These are phyloP conservation scores for Bruguiera hainesii DNA, from an alignment of 441 rosid species.

Conservation along the genomic window DNA sequence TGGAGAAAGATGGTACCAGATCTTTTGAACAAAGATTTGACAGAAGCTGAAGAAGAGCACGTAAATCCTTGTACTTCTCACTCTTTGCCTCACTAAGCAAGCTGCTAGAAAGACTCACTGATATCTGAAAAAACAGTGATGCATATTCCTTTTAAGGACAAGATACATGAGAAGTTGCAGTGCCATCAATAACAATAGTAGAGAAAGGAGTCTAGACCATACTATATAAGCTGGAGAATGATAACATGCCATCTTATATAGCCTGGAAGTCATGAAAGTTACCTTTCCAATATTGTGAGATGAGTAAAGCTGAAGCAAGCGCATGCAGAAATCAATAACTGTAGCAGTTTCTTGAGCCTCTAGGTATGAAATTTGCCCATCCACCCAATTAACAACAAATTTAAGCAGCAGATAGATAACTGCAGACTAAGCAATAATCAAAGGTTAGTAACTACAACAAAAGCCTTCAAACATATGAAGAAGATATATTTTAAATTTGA, in stretches of 20 bases:
- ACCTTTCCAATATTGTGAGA: slow-evolving; percentile 99
- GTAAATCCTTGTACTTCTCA: slow-evolving; percentile 85
- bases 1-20: slow-evolving; percentile 47
- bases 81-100: slow-evolving; percentile 80
- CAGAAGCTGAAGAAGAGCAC: slow-evolving; percentile 97
- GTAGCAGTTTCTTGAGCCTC: slow-evolving; percentile 78
- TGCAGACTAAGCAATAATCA: slow-evolving; percentile 67
- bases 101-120: slow-evolving; percentile 69
- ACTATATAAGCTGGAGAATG: not conserved
- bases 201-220: not conserved
- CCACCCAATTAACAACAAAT: slow-evolving; percentile 95
- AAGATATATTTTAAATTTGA: not conserved
- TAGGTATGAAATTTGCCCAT: slow-evolving; percentile 89
- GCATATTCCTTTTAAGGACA: not conserved
- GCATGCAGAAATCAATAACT: slow-evolving; percentile 87
- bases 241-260: not conserved
- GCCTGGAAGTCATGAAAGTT: slow-evolving; percentile 17
- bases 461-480: not conserved
- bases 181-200: not conserved
- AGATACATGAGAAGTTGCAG: not conserved
- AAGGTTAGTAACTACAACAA: slow-evolving; percentile 21
- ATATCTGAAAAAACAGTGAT: slow-evolving; percentile 47
- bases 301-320: slow-evolving; percentile 87
- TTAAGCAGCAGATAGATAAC: slow-evolving; percentile 90
- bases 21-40: slow-evolving; percentile 93